phyloP scores from a whole-genome alignment of 352 stramenopile species.

The Pythium monospermum region DNA sequence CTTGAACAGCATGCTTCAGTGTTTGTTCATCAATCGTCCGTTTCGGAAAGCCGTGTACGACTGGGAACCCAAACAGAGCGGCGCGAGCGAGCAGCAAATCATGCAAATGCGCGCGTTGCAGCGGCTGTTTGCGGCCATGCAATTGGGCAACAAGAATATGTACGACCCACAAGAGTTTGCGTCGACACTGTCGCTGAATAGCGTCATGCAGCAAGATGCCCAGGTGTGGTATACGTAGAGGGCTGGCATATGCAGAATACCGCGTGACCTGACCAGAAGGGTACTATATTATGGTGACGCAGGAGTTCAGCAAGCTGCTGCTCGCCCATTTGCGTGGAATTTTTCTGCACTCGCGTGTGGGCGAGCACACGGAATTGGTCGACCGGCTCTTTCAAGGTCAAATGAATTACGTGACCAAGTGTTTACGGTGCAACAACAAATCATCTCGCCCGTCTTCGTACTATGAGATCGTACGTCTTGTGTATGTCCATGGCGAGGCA shows the following conservation, averaged over 20 bases:
- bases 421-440: conserved; percentile 57
- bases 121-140: conserved; percentile 80
- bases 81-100: conserved; percentile 41
- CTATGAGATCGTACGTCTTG: conserved; percentile 65
- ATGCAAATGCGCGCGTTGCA: conserved; percentile 78
- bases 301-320: conserved; percentile 88
- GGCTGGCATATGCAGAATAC: not conserved
- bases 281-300: not conserved
- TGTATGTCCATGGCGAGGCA: not conserved
- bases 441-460: conserved; percentile 67
- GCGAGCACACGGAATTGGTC: conserved; percentile 57
- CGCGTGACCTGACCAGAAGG: not conserved
- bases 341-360: conserved; percentile 57
- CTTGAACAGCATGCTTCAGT: conserved; percentile 86
- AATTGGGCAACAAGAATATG: conserved; percentile 59
- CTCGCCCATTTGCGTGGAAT: conserved; percentile 73
- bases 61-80: conserved; percentile 61
- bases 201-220: conserved; percentile 82
- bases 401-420: conserved; percentile 85
- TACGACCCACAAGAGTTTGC: conserved; percentile 81
- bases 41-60: conserved; percentile 78
- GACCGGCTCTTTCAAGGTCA: conserved; percentile 75
- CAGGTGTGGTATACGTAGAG: conserved; percentile 43
- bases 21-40: conserved; percentile 62
- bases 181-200: conserved; percentile 71